A percentile compares a stretch with the other conserved stretches of the same genome.
Evolutionary conservation across 441 rosid species (phyloP).

Genomic region (Corymbia calophylla): DNA sequence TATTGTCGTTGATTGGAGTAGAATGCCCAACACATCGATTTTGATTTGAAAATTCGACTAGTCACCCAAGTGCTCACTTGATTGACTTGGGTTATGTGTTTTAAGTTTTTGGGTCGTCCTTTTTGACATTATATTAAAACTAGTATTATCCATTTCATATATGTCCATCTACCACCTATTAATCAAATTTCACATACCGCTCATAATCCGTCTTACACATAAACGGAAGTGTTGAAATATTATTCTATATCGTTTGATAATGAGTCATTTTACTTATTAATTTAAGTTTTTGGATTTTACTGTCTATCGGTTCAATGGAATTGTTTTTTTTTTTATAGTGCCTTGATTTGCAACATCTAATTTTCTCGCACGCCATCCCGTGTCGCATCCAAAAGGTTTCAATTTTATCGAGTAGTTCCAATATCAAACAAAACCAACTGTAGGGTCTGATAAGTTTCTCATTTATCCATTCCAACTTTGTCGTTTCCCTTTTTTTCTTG

Average conservation of each 20-base stretch:
- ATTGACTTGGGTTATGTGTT: not conserved
- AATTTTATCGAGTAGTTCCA: not conserved
- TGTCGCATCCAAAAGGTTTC: not conserved
- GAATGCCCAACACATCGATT: not conserved
- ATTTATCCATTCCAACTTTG: not conserved
- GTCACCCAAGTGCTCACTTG: not conserved
- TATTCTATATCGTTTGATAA: not conserved
- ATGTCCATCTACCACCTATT: not conserved
- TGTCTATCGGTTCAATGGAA: not conserved
- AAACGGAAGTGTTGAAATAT: not conserved
- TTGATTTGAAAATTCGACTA: not conserved
- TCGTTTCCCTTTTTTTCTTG: not conserved
- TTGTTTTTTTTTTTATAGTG: not conserved
- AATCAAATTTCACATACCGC: not conserved
- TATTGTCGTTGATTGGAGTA: not conserved
- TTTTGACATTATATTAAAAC: not conserved
- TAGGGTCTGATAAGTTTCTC: not conserved
- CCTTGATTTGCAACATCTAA: not conserved
- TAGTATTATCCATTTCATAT: fast-evolving
- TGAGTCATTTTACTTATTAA: too few relatives aligned
- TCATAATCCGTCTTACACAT: not conserved
- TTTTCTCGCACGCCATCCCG: not conserved
- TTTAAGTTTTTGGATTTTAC: too few relatives aligned
- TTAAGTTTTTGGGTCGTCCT: not conserved
- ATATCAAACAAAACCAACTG: not conserved